Evolutionary conservation across 2,329 filamentous ascomycete genomes (phyloP), one percentile per base, ranked within the genome.

Genomic region (Aureobasidium sp.): DNA sequence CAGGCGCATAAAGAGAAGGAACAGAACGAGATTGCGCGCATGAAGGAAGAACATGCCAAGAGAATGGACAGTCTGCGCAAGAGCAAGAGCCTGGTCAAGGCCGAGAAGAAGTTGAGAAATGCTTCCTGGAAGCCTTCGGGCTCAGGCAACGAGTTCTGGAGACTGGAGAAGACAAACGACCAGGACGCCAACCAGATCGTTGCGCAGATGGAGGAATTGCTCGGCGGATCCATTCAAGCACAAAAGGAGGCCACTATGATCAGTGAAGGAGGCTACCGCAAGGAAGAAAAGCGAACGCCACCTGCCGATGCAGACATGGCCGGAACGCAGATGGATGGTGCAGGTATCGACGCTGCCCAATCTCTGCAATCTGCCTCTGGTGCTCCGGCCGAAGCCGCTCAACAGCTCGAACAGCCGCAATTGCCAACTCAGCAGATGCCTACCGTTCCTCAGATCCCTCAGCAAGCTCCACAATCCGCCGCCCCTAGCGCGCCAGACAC

Each of bases 31-130:
- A 91, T 97, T 61, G 88, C 92, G 68, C 86, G 85, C 67, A 87
- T 97, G 83, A 90, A 91, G 74, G 84, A 83, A 37, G 84, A 88
- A 31, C 93, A 99, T 73, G 86, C 85, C 2, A 85, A 85, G 69
- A 83, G 87, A 62, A 83, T 97, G 77, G 87, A 87, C 66, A 83
- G 96, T 68, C 87, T 87, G 72, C 83, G 84, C 61, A 87, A 85
- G 61, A 86, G 85, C 60, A 87, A 88, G 8, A 75, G 86, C 0
- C 80, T 96, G 55, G 87, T 85, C 68, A 80, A 84, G 62, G 88
- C 90, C 1, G 93, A 97, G 74, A 84, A 87, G 68, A 85, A 89
- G 63, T 78, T 97, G 61, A 85, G 90, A 37, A 81, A 81, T 61
- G 82, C 88, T 1, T 80, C 84, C 1, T 82, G 87, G 65, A 74